Evolutionary conservation across 2,329 filamentous ascomycete genomes (phyloP).

Genomic region (Colletotrichum shisoi): DNA sequence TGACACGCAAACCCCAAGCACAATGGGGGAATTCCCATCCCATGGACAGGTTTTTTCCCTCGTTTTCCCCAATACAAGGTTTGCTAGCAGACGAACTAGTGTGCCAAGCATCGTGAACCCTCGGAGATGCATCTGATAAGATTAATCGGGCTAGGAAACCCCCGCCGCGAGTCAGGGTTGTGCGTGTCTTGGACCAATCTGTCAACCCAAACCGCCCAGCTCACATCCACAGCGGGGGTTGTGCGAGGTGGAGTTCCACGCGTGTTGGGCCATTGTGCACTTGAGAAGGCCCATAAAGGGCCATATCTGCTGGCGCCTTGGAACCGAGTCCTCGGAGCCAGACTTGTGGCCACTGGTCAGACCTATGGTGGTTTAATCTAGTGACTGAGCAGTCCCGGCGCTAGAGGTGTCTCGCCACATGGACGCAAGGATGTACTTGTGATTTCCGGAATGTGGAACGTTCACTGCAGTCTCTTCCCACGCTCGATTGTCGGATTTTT

Average conservation of each 20-base stretch:
- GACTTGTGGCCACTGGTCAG: neutral
- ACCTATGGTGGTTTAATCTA: neutral
- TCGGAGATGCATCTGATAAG: conserved; percentile 38
- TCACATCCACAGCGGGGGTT: conserved; percentile 27
- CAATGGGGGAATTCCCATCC: conserved; percentile 12
- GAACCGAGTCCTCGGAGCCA: neutral
- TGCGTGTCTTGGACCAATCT: conserved; percentile 12
- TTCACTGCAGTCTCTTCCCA: neutral
- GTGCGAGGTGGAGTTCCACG: conserved; percentile 30
- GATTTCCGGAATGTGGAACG: neutral
- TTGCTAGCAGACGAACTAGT: conserved; percentile 13
- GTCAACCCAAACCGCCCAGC: neutral
- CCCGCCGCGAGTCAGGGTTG: conserved; percentile 27
- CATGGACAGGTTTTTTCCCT: conserved; percentile 1
- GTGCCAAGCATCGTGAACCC: conserved; percentile 24
- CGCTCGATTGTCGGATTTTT: neutral
- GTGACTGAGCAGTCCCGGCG: neutral
- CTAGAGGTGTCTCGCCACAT: neutral
- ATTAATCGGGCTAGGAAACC: conserved; percentile 17
- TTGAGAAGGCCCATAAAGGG: neutral
- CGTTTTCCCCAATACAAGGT: conserved; percentile 3
- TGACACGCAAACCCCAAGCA: neutral
- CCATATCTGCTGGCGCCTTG: neutral
- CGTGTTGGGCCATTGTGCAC: neutral
- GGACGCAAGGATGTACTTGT: neutral